Evolutionary conservation across 2,329 filamentous ascomycete genomes (phyloP).

Genomic region (Teratosphaeria pseudoeucalypti): DNA sequence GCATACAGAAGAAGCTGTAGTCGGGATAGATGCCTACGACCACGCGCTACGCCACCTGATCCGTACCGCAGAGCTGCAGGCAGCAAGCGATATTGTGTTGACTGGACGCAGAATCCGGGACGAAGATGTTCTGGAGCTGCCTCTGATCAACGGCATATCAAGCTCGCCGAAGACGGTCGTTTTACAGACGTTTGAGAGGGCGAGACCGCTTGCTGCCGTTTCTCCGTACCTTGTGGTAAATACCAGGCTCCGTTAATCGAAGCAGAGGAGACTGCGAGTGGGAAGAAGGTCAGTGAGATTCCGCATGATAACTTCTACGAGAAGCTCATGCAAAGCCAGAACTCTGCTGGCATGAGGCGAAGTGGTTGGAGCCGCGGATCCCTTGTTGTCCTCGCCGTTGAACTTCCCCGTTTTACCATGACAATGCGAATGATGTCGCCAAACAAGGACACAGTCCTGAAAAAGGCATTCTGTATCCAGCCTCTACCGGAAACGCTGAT

Average conservation of each 20-base stretch:
- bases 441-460: too few species aligned
- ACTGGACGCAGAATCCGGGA: constrained; percentile 32
- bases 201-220: constrained; percentile 21
- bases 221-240: constrained; percentile 27
- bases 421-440: too few species aligned
- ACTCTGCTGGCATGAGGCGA: constrained; percentile 28
- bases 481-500: too few species aligned
- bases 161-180: constrained; percentile 10
- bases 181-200: constrained; percentile 21
- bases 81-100: constrained; percentile 40
- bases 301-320: constrained; percentile 30
- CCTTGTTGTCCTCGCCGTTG: too few species aligned
- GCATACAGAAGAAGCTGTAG: constrained; percentile 39
- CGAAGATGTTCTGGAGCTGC: background rate
- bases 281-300: constrained; percentile 26
- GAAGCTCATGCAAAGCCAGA: constrained; percentile 32
- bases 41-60: constrained; percentile 42
- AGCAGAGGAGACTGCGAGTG: constrained; percentile 27
- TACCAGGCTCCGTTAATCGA: constrained; percentile 26
- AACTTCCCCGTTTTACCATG: too few species aligned
- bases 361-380: too few species aligned
- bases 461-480: too few species aligned
- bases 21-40: constrained; percentile 41
- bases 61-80: constrained; percentile 37
- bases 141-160: background rate